Evolutionary conservation across 2,329 filamentous ascomycete species (phyloP).

Genomic region (Botrytis paeoniae): DNA sequence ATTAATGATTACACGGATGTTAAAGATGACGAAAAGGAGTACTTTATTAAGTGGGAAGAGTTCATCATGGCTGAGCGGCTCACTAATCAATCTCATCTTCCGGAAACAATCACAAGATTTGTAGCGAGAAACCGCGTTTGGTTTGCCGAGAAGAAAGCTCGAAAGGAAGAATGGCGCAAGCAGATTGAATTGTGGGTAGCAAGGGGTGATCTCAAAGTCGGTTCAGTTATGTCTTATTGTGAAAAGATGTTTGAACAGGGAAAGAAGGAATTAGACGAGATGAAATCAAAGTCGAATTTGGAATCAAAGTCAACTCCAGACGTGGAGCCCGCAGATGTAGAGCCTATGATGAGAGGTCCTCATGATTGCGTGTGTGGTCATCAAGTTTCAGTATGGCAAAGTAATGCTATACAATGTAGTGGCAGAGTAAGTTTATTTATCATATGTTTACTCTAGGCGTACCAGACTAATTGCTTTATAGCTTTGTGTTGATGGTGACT

Average conservation of each 20-base stretch:
- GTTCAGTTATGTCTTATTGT: constrained; percentile 17
- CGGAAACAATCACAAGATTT: constrained; percentile 29
- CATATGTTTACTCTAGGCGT: neutral
- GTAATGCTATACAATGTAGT: constrained; percentile 20
- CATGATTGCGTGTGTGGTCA: constrained; percentile 28
- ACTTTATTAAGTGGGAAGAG: constrained; percentile 34
- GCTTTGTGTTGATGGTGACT: neutral
- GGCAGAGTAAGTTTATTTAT: neutral
- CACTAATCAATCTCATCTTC: constrained; percentile 27
- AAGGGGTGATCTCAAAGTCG: constrained; percentile 14
- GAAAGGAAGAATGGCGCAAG: constrained; percentile 30
- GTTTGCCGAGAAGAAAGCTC: constrained; percentile 27
- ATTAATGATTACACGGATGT: constrained; percentile 36
- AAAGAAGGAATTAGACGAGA: constrained; percentile 2
- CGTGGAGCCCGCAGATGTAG: neutral
- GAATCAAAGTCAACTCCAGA: constrained; percentile 10
- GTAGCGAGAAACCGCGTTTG: constrained; percentile 29
- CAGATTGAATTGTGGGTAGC: constrained; percentile 27
- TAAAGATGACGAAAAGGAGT: constrained; percentile 35
- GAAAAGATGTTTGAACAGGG: constrained; percentile 17
- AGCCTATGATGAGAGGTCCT: constrained; percentile 4
- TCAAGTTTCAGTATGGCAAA: constrained; percentile 13
- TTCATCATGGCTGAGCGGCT: constrained; percentile 31
- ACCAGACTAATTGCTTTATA: neutral
- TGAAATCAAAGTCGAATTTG: neutral